phyloP scores from a whole-genome alignment of 495 filamentous ascomycete genomes.

The Oleoguttula mirabilis region DNA sequence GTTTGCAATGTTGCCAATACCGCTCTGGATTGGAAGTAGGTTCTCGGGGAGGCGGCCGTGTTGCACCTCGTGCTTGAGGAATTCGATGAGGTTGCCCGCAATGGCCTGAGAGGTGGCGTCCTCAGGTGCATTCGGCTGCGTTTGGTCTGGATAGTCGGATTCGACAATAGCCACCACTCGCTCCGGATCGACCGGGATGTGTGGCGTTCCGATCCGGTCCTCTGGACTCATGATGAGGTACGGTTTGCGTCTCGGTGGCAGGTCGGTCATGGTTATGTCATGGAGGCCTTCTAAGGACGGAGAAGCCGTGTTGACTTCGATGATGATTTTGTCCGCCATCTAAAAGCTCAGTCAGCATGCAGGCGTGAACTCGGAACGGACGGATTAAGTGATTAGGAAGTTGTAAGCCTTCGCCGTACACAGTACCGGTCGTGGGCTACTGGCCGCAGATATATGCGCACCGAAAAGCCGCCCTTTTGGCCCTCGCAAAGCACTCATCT shows the following conservation, averaged over 20 bases:
- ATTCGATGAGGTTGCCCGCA: conserved; percentile 72
- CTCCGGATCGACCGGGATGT: conserved; percentile 82
- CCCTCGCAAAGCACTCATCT: no score
- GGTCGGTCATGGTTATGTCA: conserved; percentile 78
- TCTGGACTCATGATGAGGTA: conserved; percentile 70
- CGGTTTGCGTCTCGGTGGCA: conserved; percentile 70
- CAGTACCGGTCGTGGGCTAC: conserved; percentile 38
- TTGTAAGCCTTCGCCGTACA: conserved; percentile 48
- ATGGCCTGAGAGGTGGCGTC: conserved; percentile 63
- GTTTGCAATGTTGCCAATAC: conserved; percentile 92
- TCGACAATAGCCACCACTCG: conserved; percentile 80
- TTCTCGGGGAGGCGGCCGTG: conserved; percentile 65
- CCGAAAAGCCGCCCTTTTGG: no score
- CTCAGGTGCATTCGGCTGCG: conserved; percentile 60
- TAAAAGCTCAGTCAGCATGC: no score
- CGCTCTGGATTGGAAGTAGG: conserved; percentile 74
- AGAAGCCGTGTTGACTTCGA: conserved; percentile 81
- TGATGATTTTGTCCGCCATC: conserved; percentile 48
- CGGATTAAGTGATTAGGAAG: background rate
- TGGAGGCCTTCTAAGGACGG: conserved; percentile 82
- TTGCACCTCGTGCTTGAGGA: conserved; percentile 68
- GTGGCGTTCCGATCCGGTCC: conserved; percentile 71
- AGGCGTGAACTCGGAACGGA: background rate
- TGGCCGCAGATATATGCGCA: no score
- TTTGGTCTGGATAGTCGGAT: conserved; percentile 74